phyloP scores from a whole-genome alignment of 2,329 filamentous ascomycete species.

The Boeremia exigua region DNA sequence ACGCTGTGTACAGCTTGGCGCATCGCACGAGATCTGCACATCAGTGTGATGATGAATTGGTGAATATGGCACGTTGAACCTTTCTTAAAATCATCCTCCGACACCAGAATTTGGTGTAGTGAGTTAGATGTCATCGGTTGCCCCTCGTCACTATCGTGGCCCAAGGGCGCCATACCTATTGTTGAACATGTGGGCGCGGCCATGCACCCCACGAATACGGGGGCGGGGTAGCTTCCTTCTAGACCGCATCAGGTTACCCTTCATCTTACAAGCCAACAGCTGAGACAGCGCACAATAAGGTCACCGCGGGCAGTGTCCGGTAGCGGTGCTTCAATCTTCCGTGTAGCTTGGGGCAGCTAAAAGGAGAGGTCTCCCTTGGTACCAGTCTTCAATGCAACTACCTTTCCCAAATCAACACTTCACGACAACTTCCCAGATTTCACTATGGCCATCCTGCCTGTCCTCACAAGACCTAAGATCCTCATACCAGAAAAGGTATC shows the following conservation, averaged over 20 bases:
- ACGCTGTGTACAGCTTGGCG: slow-evolving; percentile 6
- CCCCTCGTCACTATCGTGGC: neutral
- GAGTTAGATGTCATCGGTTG: neutral
- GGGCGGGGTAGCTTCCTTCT: slow-evolving; percentile 41
- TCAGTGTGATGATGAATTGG: neutral
- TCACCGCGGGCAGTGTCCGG: slow-evolving; percentile 22
- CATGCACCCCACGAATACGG: slow-evolving; percentile 37
- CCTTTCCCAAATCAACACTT: neutral
- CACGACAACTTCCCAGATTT: neutral
- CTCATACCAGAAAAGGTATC: slow-evolving; percentile 83
- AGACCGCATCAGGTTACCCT: slow-evolving; percentile 27
- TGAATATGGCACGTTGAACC: neutral
- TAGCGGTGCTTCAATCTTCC: slow-evolving; percentile 30
- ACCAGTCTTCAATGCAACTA: neutral
- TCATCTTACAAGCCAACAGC: slow-evolving; percentile 27
- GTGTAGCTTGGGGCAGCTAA: slow-evolving; percentile 10
- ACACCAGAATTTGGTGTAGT: no score
- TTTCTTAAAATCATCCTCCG: no score
- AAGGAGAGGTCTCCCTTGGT: slow-evolving; percentile 7
- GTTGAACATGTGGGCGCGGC: slow-evolving; percentile 19
- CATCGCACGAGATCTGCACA: neutral
- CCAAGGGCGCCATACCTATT: neutral
- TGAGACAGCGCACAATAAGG: slow-evolving; percentile 28
- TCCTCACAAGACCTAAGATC: slow-evolving; percentile 56
- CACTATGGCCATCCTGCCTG: slow-evolving; percentile 41